These are phyloP conservation scores for Pyrenophora graminea DNA, from an alignment of 2,329 filamentous ascomycete genomes.

Conservation along the genomic window DNA sequence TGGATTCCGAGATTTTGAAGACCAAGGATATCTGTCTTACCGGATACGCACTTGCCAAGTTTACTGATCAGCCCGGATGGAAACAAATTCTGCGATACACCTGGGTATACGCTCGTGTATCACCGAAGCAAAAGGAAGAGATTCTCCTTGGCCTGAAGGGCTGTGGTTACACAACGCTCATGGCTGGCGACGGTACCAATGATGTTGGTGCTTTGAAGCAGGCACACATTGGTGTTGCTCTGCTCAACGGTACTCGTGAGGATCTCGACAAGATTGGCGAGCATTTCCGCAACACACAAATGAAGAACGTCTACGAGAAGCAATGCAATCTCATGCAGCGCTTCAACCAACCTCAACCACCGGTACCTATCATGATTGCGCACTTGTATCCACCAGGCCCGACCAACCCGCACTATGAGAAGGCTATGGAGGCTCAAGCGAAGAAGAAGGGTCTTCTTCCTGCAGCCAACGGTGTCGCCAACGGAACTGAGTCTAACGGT, in stretches of 20 bases:
- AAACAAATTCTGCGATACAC: conserved; percentile 79
- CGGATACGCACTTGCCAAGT: conserved; percentile 88
- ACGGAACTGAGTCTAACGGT: conserved; percentile 26
- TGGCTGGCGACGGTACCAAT: conserved; percentile 98
- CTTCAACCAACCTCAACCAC: conserved; percentile 93
- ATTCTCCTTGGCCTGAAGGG: conserved; percentile 96
- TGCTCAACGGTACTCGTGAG: conserved; percentile 91
- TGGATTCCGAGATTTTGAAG: conserved; percentile 79
- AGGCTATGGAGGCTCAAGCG: conserved; percentile 86
- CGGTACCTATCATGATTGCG: conserved; percentile 87
- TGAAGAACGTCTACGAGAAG: conserved; percentile 99
- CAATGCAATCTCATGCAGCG: conserved; percentile 88
- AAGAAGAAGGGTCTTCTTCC: conserved; percentile 71
- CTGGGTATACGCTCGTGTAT: conserved; percentile 98
- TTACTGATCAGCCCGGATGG: conserved; percentile 79
- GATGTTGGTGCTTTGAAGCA: conserved; percentile 98
- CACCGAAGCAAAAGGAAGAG: conserved; percentile 98
- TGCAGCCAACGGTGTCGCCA: conserved; percentile 50
- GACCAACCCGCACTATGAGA: conserved; percentile 89
- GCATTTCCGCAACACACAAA: conserved; percentile 90
- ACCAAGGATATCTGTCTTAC: conserved; percentile 94
- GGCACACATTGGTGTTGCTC: conserved; percentile 92
- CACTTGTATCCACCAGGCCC: conserved; percentile 92
- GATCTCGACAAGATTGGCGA: conserved; percentile 91
- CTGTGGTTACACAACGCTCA: conserved; percentile 95